Evolutionary conservation across 257 asterid species (phyloP).

Genomic region (Solanum clarkiae): DNA sequence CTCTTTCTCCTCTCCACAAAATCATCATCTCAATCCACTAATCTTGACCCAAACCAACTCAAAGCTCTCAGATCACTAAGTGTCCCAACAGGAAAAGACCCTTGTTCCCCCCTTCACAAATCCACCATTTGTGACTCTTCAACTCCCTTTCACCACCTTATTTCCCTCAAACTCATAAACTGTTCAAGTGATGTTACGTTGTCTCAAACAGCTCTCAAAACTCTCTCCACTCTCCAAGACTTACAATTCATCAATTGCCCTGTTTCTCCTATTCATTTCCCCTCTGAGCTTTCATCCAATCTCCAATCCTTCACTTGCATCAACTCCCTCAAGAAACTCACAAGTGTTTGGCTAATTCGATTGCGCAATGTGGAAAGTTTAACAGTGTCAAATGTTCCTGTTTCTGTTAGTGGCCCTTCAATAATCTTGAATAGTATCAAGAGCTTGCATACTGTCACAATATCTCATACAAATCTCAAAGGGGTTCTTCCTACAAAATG

Average conservation of each 20-base stretch:
- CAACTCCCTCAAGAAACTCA: slow-evolving; percentile 52
- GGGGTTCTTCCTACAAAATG: slow-evolving; percentile 60
- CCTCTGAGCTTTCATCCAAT: slow-evolving; percentile 46
- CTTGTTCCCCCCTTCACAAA: slow-evolving; percentile 46
- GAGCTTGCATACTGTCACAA: slow-evolving; percentile 32
- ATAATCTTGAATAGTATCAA: slow-evolving; percentile 39
- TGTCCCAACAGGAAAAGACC: slow-evolving; percentile 56
- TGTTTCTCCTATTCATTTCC: slow-evolving; percentile 50
- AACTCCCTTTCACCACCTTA: slow-evolving; percentile 68
- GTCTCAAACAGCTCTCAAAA: slow-evolving; percentile 52
- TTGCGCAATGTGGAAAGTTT: slow-evolving; percentile 41
- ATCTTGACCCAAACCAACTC: slow-evolving; percentile 74
- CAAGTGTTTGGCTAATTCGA: slow-evolving; percentile 63
- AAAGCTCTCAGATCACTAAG: slow-evolving; percentile 70
- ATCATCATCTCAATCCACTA: slow-evolving; percentile 24
- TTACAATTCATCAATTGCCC: slow-evolving; percentile 68
- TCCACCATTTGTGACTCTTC: slow-evolving; percentile 54
- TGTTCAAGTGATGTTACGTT: slow-evolving; percentile 71
- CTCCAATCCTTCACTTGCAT: slow-evolving; percentile 63
- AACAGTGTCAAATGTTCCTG: slow-evolving; percentile 37
- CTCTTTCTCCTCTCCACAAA: slow-evolving; percentile 11
- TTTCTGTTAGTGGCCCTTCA: slow-evolving; percentile 57
- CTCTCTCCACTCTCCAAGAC: slow-evolving; percentile 64
- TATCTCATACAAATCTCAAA: slow-evolving; percentile 54
- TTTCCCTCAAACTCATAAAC: slow-evolving; percentile 66